Conservation (phyloP, 2,329 filamentous ascomycete species). For the Phoma sp. region DNA sequence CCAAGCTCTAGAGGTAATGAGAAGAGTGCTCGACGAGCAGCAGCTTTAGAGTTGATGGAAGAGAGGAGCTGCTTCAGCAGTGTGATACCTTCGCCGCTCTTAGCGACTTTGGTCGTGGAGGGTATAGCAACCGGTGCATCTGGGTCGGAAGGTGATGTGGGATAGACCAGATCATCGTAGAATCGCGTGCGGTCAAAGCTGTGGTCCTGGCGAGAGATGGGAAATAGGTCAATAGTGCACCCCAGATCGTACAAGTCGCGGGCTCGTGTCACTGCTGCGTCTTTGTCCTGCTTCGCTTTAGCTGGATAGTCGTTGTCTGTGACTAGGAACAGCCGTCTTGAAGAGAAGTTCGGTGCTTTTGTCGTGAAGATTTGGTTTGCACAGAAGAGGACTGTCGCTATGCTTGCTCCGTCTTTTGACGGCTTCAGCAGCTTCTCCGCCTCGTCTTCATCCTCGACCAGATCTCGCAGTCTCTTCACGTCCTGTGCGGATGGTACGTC, state of each 20-base stretch:
- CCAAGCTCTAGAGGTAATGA: constrained; percentile 87
- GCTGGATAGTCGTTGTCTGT: constrained; percentile 89
- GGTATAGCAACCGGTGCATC: constrained; percentile 65
- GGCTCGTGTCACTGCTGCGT: constrained; percentile 81
- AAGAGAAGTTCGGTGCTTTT: constrained; percentile 92
- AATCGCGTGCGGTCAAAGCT: constrained; percentile 85
- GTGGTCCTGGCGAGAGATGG: constrained; percentile 74
- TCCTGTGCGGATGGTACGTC: constrained; percentile 86
- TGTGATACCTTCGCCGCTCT: constrained; percentile 76
- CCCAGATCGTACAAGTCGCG: constrained; percentile 95
- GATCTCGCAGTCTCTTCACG: constrained; percentile 76
- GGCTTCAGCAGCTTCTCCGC: constrained; percentile 72
- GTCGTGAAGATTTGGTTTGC: constrained; percentile 97
- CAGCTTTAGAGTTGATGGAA: constrained; percentile 89
- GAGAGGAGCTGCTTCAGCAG: constrained; percentile 81
- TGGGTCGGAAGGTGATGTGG: constrained; percentile 68
- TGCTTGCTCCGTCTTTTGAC: constrained; percentile 72
- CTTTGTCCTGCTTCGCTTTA: constrained; percentile 73
- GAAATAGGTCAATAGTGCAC: constrained; percentile 90
- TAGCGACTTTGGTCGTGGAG: constrained; percentile 65
- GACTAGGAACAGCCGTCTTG: constrained; percentile 90
- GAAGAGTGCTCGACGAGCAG: constrained; percentile 84
- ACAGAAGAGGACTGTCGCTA: constrained; percentile 91
- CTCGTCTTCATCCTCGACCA: constrained; percentile 81
- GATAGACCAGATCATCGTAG: constrained; percentile 96